Base-by-base conservation (phyloP, 176 grass and related monocot species). In the Elymus sibiricus region DNA sequence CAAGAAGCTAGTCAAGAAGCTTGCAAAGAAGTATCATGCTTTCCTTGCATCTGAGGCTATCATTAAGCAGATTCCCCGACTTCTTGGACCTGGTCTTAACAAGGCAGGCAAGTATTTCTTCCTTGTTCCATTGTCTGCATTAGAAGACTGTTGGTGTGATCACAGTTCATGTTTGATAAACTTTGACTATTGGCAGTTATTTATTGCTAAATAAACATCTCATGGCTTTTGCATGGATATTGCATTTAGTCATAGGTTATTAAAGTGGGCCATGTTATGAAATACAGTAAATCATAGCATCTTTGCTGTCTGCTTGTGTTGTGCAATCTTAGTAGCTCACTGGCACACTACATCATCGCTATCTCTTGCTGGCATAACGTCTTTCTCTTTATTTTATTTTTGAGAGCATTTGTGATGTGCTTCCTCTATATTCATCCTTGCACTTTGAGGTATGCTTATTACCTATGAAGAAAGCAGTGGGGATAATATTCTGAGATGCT, bases 41-140 rank as follows among this genome's bases (percentile, higher is more conserved):
- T 97, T 97, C 83, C 77, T 97, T 64, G 95, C 95, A 43, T 97
- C 95, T 47, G 94, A 97, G 76, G 88, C 92, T 43, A 91, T 97
- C 81, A 97, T 97, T 85, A 97, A 97, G 77, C 92, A 97, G 79
- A 97, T 97, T 80, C 95, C 95, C 42, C 86, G 92, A 64, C 95
- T 97, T 82, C 92, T 97, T 25, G 95, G 95, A 11, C 95, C 95
- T 76, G 95, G 95, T 91, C 95, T 97, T 77, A 97, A 97, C 88
- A 97, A 97, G 82, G 95, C 92, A 69, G 92, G 92, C 90, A 94
- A 55, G 88, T 19, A 74, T 26, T 56, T 76, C 51, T 79, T 44
- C 3, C n/a, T 79, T 84, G 14, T 26, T 62, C 0, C 64, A 7
- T 81, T 9, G 49, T 37, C 6, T 9, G 21, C 51, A 39, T 14